Base-by-base conservation (phyloP, 1,284 basidiomycete genomes). In the Apiotrichum mycotoxinovorans region DNA sequence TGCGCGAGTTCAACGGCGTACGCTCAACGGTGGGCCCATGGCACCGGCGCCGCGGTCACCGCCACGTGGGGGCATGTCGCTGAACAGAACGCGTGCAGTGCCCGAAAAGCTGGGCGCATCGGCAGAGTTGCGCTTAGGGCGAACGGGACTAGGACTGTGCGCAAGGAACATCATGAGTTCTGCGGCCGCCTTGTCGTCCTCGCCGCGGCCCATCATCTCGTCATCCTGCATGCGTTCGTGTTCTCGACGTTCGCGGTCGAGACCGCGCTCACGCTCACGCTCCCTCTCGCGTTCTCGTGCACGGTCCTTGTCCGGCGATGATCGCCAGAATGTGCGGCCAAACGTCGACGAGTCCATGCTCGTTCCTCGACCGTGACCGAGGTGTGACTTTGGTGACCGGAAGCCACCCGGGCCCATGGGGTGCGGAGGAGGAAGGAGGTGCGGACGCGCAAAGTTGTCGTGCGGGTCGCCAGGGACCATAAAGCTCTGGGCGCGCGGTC, bases 141-240 rank as follows among this genome's bases (percentile, higher is more conserved):
- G 59, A n/a, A 41, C 38, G 1, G 58, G 70, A 27, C 68, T 70
- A 11, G 75, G 75, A n/a, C 69, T 71, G 56, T 74, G 72, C 1
- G 75, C 75, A 15, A 77, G 63, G 58, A 74, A 77, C 68, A 77
- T 75, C 75, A 77, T 77, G 49, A 77, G 61, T 54, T 77, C 75
- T 23, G 70, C 75, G 0, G 75, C 75, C 37, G 62, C 60, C 56
- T 71, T 67, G 59, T 77, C 74, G 33, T 74, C 75, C 45, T 72
- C 72, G 17, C 60, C 64, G 15, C 58, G 57, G 40, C 35, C 41
- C 51, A 54, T 42, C 34, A 30, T 41, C 37, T 56, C 54, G 41
- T 49, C 41, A 15, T 42, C 41, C 18, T 38, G 52, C 22, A 30
- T 35, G n/a, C 49, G 57, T 17, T 57, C 45, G 12, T 27, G 51